Evolutionary conservation across 2,329 filamentous ascomycete genomes (phyloP).

Genomic region (Celoporthe dispersa): DNA sequence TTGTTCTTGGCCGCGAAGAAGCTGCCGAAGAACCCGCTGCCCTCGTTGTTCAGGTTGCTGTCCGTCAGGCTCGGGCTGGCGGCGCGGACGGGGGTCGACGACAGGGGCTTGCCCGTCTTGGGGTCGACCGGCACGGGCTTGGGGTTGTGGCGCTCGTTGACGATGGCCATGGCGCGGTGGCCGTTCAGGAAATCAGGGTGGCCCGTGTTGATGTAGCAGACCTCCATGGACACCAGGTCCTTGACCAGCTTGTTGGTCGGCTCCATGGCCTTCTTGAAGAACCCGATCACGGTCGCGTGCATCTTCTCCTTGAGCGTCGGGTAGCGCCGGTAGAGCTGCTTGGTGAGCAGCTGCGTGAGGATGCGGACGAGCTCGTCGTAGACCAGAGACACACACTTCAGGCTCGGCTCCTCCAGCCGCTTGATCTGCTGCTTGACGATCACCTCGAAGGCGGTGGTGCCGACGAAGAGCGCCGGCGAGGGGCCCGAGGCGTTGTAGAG

Average conservation of each 20-base stretch:
- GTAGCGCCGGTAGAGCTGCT: conserved; percentile 89
- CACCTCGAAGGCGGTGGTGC: conserved; percentile 96
- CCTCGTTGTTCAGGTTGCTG: conserved; percentile 46
- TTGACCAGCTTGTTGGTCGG: conserved; percentile 96
- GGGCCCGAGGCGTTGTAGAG: conserved; percentile 99
- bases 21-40: conserved; percentile 92
- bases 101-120: conserved; percentile 94
- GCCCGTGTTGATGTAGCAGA: conserved; percentile 97
- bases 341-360: conserved; percentile 84
- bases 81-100: conserved; percentile 71
- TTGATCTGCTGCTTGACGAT: conserved; percentile 99
- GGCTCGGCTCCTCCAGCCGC: conserved; percentile 90
- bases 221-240: conserved; percentile 93
- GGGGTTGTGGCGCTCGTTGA: conserved; percentile 88
- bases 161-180: conserved; percentile 91
- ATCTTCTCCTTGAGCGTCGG: conserved; percentile 97
- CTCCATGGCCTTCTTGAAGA: conserved; percentile 99
- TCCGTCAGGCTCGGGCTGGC: conserved; percentile 73
- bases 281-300: conserved; percentile 85
- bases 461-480: conserved; percentile 93
- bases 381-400: conserved; percentile 96
- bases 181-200: conserved; percentile 98
- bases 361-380: conserved; percentile 98
- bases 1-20: conserved; percentile 99
- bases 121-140: conserved; percentile 96